Evolutionary conservation across 1,139 yeast species (phyloP), one percentile per base, ranked within the genome.

Genomic region (Protomyces gravidus): DNA sequence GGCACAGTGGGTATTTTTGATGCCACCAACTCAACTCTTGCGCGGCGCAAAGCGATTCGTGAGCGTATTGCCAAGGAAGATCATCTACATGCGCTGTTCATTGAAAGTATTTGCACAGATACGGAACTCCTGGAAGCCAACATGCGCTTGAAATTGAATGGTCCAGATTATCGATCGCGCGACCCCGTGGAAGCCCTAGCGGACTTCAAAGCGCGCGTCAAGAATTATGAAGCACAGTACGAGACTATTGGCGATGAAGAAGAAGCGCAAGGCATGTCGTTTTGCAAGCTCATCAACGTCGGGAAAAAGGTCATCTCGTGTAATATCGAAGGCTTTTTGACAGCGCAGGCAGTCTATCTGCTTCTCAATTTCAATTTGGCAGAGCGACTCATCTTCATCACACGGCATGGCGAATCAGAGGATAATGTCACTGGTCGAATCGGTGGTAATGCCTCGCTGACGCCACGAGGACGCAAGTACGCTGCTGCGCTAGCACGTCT

Each of bases 1-100:
- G 97, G 97, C 1, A 84, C 90, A 2, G 97, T 90, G 13, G 98
- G 97, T 1, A 89, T 92, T 15, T 85, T 92, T 68, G 98, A 92
- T 73, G 97, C 97, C 1, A 89, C 96, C 3, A 92, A 92, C 71
- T 86, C 96, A 1, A 92, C 97, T 0, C 82, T 81, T 61, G 77
- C 76, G 11, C 78, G 97, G 63, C 77, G 97, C 64, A 74, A 76
- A 59, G 79, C 81, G 48, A 87, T 90, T 61, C 81, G 82, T 67
- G 82, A 84, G 65, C 77, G 95, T 55, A 80, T 87, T 30, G 78
- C 80, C 53, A 89, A 89, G 5, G 85, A 83, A 65, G 58, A 63
- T 5, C 51, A 61, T 45, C 78, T 92, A 62, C 89, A 88, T 69
- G 94, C 89, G 1, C 73, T 92, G 49, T 92, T 83, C 69, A 75